phyloP scores from a whole-genome alignment of 164 flowering plant species.

The Chloranthus sessilifolius region DNA sequence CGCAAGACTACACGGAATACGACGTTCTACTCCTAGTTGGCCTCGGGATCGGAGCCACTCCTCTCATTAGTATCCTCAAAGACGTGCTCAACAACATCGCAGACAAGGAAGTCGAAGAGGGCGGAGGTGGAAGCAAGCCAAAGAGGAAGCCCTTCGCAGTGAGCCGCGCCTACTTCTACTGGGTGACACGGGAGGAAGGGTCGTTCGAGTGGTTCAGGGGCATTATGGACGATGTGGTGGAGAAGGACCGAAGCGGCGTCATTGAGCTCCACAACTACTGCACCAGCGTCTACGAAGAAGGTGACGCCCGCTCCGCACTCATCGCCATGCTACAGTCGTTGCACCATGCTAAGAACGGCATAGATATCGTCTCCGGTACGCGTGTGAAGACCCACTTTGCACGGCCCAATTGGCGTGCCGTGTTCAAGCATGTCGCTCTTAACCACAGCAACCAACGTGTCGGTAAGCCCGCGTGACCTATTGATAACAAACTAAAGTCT shows the following conservation, averaged over 20 bases:
- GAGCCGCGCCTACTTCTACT: constrained; percentile 55
- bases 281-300: constrained; percentile 72
- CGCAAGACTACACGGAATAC: constrained; percentile 62
- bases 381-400: constrained; percentile 55
- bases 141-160: constrained; percentile 23
- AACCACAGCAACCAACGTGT: constrained; percentile 37
- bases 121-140: constrained; percentile 1
- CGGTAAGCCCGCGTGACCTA: no score
- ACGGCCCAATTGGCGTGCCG: constrained; percentile 54
- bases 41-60: constrained; percentile 88
- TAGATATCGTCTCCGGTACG: constrained; percentile 60
- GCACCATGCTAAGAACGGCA: constrained; percentile 56
- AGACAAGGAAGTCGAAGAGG: constrained; percentile 25
- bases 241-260: constrained; percentile 31
- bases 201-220: constrained; percentile 69
- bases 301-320: constrained; percentile 65
- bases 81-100: constrained; percentile 70
- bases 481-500: no score
- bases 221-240: constrained; percentile 59
- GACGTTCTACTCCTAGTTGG: constrained; percentile 74
- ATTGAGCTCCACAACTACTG: constrained; percentile 69
- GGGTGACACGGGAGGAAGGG: constrained; percentile 70
- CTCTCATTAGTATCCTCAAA: constrained; percentile 80
- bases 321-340: constrained; percentile 61
- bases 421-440: constrained; percentile 42